These are phyloP conservation scores for Entomophthora muscae DNA, from an alignment of 371 early-diverging fungal species.

Conservation along the genomic window DNA sequence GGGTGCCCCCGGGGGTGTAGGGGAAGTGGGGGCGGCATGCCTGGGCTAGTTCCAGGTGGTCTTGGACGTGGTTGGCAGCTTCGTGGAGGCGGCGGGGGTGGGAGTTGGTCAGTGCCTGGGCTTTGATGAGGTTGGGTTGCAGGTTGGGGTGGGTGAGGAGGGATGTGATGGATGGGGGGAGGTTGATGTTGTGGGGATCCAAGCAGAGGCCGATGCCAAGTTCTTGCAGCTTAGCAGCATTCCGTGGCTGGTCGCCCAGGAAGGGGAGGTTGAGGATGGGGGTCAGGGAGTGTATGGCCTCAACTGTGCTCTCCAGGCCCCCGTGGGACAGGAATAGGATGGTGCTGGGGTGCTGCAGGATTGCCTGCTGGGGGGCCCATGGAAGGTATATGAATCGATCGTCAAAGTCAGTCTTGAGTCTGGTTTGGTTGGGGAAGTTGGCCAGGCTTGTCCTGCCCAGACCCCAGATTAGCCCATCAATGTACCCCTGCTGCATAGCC, in stretches of 20 bases:
- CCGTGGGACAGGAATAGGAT: conserved; percentile 3
- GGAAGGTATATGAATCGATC: neutral
- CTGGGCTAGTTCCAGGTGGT: neutral
- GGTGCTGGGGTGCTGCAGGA: neutral
- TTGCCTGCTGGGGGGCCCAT: conserved; percentile 5
- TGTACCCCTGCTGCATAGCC: neutral
- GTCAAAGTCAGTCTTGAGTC: neutral
- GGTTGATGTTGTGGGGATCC: neutral
- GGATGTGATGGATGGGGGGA: neutral
- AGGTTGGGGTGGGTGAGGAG: neutral
- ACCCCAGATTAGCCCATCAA: conserved; percentile 2
- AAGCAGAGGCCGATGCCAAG: neutral
- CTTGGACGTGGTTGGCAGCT: neutral
- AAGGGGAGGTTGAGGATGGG: conserved; percentile 4
- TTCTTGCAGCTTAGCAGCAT: neutral
- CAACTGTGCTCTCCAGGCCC: neutral
- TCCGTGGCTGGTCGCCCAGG: conserved; percentile 3
- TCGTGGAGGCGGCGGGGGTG: neutral
- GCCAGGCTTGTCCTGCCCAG: too few species aligned
- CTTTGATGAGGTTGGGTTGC: neutral
- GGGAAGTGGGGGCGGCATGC: neutral
- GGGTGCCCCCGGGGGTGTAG: neutral
- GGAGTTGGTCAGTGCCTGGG: neutral
- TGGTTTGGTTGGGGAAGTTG: neutral
- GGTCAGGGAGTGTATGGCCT: neutral